A percentile compares a stretch with the other conserved stretches of the same genome.
These are phyloP conservation scores for Comarum palustre DNA, from an alignment of 306 rosid species.

Conservation along the genomic window DNA sequence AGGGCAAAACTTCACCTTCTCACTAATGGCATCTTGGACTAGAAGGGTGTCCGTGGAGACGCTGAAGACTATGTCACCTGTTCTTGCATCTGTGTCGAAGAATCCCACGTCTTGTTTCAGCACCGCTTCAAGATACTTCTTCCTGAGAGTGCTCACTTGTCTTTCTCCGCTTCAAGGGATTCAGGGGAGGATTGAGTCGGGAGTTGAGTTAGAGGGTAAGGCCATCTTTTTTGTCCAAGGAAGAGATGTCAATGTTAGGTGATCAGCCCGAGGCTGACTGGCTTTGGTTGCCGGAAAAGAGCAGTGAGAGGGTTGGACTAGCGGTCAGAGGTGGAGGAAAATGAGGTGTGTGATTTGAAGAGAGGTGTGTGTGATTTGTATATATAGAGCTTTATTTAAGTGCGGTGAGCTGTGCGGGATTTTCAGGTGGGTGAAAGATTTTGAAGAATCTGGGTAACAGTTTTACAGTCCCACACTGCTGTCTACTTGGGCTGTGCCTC, in stretches of 20 bases:
- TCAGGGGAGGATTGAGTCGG: neutral
- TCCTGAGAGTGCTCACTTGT: constrained; percentile 85
- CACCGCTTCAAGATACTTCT: constrained; percentile 91
- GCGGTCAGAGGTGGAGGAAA: constrained; percentile 51
- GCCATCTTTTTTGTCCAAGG: constrained; percentile 26
- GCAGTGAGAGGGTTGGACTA: constrained; percentile 31
- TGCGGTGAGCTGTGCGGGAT: constrained; percentile 18
- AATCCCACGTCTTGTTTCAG: constrained; percentile 95
- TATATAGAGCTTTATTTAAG: constrained; percentile 27
- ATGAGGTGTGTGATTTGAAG: constrained; percentile 24
- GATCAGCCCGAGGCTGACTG: constrained; percentile 21
- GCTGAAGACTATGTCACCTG: constrained; percentile 95
- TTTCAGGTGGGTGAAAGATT: constrained; percentile 9
- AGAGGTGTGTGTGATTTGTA: constrained; percentile 35
- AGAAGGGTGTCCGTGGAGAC: constrained; percentile 94
- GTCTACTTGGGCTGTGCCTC: neutral
- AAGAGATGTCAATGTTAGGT: constrained; percentile 51
- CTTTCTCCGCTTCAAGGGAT: constrained; percentile 74
- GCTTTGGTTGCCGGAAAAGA: constrained; percentile 22
- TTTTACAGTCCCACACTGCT: constrained; percentile 3
- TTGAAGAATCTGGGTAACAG: constrained; percentile 28
- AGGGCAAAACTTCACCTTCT: constrained; percentile 53
- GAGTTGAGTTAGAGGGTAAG: neutral
- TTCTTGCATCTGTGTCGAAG: constrained; percentile 94
- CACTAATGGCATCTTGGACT: constrained; percentile 98